Percentiles rank a stretch among this genome's conserved stretches.
phyloP scores from a whole-genome alignment of 495 filamentous ascomycete genomes.

The Penicillium paxilli region DNA sequence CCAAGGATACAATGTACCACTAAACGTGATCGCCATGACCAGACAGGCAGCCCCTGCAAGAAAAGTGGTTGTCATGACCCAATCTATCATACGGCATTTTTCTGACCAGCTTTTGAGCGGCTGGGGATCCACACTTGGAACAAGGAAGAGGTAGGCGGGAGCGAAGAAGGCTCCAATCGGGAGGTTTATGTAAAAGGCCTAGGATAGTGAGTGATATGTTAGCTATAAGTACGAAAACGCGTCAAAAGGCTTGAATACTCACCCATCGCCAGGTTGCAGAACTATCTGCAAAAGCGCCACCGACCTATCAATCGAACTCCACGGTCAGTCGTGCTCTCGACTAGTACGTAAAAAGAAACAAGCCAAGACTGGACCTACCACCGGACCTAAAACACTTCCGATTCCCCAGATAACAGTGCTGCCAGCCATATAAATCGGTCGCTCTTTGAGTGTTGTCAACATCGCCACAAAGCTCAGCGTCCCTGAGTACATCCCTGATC shows the following conservation, averaged over 20 bases:
- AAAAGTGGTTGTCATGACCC: not conserved
- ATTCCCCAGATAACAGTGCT: constrained; percentile 4
- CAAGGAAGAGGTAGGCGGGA: constrained; percentile 1
- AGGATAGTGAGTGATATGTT: not conserved
- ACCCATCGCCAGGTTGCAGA: constrained; percentile 3
- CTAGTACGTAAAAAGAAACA: not conserved
- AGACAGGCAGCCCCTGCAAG: not conserved
- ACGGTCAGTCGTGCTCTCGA: not conserved
- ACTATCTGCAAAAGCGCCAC: constrained; percentile 3
- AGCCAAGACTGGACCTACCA: constrained; percentile 2
- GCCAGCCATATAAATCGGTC: constrained; percentile 2
- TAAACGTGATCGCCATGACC: constrained; percentile 3
- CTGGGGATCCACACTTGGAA: not conserved
- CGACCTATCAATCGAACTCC: not conserved
- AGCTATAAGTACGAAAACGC: not conserved
- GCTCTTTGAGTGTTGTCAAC: constrained; percentile 2
- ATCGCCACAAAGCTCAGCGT: constrained; percentile 3
- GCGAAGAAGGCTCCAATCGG: constrained; percentile 1
- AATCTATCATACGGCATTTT: not conserved
- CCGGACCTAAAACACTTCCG: not conserved
- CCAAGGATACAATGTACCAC: constrained; percentile 4
- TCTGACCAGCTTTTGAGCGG: not conserved
- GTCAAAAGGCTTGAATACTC: not conserved
- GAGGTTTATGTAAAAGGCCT: constrained; percentile 8
- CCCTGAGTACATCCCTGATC: constrained; percentile 4